A percentile compares a stretch with the other conserved stretches of the same genome.
Evolutionary conservation across 129 eudicot genomes (phyloP).

Genomic region (Ambrosia trifida): DNA sequence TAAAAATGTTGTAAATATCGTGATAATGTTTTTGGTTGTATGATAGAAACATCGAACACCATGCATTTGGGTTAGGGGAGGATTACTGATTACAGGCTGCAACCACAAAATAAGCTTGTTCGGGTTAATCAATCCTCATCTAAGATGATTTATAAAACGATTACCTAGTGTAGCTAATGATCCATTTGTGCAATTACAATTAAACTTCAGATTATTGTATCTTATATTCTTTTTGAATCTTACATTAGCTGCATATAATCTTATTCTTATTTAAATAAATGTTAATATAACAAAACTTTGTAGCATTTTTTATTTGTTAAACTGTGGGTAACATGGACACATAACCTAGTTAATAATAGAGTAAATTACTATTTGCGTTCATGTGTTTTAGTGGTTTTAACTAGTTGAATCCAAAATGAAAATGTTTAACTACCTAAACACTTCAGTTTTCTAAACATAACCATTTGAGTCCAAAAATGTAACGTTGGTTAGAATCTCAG

Average conservation of each 20-base stretch:
- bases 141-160: neutral
- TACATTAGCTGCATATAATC: neutral
- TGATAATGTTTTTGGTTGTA: slow-evolving; percentile 21
- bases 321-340: no score
- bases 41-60: slow-evolving; percentile 25
- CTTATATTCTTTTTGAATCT: slow-evolving; percentile 8
- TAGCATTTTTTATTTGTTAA: no score
- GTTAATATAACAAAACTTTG: no score
- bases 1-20: neutral
- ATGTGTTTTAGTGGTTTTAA: no score
- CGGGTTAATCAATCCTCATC: neutral
- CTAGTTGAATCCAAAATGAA: no score
- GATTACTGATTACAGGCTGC: slow-evolving; percentile 20
- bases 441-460: no score
- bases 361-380: no score
- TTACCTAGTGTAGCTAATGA: slow-evolving; percentile 1
- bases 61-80: slow-evolving; percentile 15
- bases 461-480: no score
- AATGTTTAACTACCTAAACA: no score
- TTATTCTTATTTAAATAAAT: neutral
- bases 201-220: slow-evolving; percentile 11
- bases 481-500: no score
- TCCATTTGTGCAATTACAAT: slow-evolving; percentile 19
- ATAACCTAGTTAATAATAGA: no score
- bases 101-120: neutral